phyloP scores from a whole-genome alignment of 148 eudicot genomes.

The Camellia lanceoleosa region DNA sequence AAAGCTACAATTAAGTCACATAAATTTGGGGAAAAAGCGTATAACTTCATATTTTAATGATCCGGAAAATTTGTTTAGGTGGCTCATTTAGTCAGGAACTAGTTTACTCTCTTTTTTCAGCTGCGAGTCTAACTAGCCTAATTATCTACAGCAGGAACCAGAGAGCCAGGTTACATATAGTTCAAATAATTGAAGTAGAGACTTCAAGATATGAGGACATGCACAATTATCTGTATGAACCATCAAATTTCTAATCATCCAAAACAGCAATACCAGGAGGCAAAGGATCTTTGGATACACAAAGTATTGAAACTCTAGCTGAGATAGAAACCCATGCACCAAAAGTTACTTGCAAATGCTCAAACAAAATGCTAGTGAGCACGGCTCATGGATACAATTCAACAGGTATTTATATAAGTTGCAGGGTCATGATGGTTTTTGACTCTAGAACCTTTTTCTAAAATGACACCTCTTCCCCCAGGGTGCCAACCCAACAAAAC shows the following conservation, averaged over 20 bases:
- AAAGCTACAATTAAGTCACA: no score
- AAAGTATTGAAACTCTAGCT: neutral
- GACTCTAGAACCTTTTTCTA: neutral
- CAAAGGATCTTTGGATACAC: neutral
- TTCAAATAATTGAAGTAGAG: neutral
- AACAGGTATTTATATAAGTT: neutral
- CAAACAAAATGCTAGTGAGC: neutral
- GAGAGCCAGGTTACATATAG: no score
- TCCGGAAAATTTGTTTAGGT: neutral
- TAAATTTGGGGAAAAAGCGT: neutral
- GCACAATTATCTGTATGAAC: neutral
- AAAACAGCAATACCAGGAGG: neutral
- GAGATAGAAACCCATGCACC: neutral
- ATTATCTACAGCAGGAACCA: neutral
- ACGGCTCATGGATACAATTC: neutral
- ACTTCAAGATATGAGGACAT: neutral
- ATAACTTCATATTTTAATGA: neutral
- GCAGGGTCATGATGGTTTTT: neutral
- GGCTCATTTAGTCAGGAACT: neutral
- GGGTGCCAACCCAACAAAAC: neutral
- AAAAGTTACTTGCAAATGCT: slow-evolving; percentile 1
- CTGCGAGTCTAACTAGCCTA: neutral
- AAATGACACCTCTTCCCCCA: neutral
- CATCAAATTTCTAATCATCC: neutral
- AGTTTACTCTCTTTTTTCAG: neutral